Base-by-base conservation (phyloP, 2,329 filamentous ascomycete species). In the Fusarium floridanum region DNA sequence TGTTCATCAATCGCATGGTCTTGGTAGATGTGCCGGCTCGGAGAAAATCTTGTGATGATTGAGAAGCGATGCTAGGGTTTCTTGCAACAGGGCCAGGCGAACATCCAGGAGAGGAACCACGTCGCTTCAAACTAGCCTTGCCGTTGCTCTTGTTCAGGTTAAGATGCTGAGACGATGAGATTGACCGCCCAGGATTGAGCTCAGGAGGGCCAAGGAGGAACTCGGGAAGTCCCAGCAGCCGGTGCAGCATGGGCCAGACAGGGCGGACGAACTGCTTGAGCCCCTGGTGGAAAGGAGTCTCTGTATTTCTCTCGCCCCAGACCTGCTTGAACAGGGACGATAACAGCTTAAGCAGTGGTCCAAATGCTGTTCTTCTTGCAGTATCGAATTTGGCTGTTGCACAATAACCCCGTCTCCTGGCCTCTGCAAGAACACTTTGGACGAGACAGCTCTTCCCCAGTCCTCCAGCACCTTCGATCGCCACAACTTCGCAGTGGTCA, bases 1-100 rank as follows among this genome's bases (percentile, higher is more conserved):
- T 95, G 79, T 95, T 96, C 88, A 96, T 94, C 66, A 98, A 88
- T 14, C 94, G 91, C 74, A 94, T 92, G 2, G 87, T 89, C 79
- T 91, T 92, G 12, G 88, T 91, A 6, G 90, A 87, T 1, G 86
- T 83, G 36, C 90, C 90, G 4, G 86, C 84, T 36, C 90, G 87
- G 27, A 92, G 82, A 65, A 91, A 91, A 32, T 92, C 90, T 62
- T 91, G 89, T 1, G 90, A 88, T 53, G 84, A 88, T 67, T 89
- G 87, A 1, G 85, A 82, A 5, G 87, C 83, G 4, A 86, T 76
- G 32, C 82, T 81, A 4, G 83, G 79, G 45, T 83, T 84, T 32
- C 81, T 80, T 39, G 80, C 74, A 29, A 82, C 68, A 12, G 79
- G 78, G 50, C 80, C 78, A 1, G 86, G 83, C 4, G 86, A 85